Base-by-base conservation (phyloP, 495 filamentous ascomycete genomes). In the Annulohypoxylon stygium region DNA sequence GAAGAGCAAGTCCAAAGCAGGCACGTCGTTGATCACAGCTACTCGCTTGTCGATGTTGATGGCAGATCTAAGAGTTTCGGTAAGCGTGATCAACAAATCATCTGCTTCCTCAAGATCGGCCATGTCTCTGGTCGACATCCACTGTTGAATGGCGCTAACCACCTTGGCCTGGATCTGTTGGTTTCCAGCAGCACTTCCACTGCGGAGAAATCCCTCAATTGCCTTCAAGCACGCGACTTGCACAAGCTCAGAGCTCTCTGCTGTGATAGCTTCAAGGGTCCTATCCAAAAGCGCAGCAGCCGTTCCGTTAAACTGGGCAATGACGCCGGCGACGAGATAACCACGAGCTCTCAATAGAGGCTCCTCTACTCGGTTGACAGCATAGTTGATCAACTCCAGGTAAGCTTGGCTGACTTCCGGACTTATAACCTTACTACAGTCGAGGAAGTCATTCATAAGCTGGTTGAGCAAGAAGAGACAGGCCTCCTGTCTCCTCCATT, bases 171-270 rank as follows among this genome's bases (percentile, higher is more conserved):
- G 96, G 59, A 93, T 85, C 70, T 84, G 82, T 2, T 87, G 86
- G 26, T 88, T 81, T n/a, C 70, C 75, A 20, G 67, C 64, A 25
- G 81, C 80, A 10, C 72, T 60, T 10, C 77, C 79, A 6, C 90
- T 85, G 41, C 85, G 87, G 26, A 97, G 84, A 60, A 95, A 92
- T 76, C 93, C 92, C 78, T 98, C 94, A 45, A 98, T 79, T 1
- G 93, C 91, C 68, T 94, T 95, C 66, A 98, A 92, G 78, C 93
- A 95, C 11, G 96, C 89, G 26, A 97, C 97, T 79, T 94, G 92
- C 30, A 98, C 94, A 36, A 99, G 86, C 76, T 97, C 94, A 4
- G 93, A 90, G 5, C 89, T 81, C 60, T 97, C 95, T 23, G 84
- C 80, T 16, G 88, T 87, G 60, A 97, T 91, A 26, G 90, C 90